Base-by-base conservation (phyloP, 352 stramenopile species). In the Thraustotheca clavata region DNA sequence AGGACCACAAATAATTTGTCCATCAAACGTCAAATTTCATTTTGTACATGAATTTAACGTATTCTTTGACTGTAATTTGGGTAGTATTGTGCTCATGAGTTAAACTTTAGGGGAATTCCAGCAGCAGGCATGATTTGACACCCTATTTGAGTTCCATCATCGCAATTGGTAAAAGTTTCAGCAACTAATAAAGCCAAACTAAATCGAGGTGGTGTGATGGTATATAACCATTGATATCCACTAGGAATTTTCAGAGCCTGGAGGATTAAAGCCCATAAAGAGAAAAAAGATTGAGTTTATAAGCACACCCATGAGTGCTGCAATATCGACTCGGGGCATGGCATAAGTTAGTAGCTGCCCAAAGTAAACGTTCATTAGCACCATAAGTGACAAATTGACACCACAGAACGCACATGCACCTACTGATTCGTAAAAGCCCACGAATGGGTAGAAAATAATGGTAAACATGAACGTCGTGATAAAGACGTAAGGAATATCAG, bases 401-500 rank as follows among this genome's bases (percentile, higher is more conserved):
- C 14, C 46, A 16, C 18, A 66, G 26, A 55, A 31, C 18, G 33
- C 22, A 20, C 36, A n/a, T 11, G 36, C 27, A 22, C 34, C 31
- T 18, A 24, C 80, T 43, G 77, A 71, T 24, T 71, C 76, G 0
- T 69, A 52, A 32, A 84, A 72, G 27, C 76, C 76, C 11, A 81
- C 73, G 61, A 81, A 74, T n/a, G 72, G 73, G 59, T 69, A 81
- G 61, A 86, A 86, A 20, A 86, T 49, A 41, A 70, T 62, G 3
- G 71, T 76, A 40, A 80, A 81, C 26, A 80, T 33, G 27, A 77
- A 60, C 12, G 65, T 61, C 27, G 70, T 79, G 3, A 43, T 49
- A 6, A 79, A 31, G 22, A 79, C 72, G 49, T 83, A 84, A 38
- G 76, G 76, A 11, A 83, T 73, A 71, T 98, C 91, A n/a, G 80